Conservation (phyloP, 2,329 filamentous ascomycete genomes). For the Colletotrichum cereale region DNA sequence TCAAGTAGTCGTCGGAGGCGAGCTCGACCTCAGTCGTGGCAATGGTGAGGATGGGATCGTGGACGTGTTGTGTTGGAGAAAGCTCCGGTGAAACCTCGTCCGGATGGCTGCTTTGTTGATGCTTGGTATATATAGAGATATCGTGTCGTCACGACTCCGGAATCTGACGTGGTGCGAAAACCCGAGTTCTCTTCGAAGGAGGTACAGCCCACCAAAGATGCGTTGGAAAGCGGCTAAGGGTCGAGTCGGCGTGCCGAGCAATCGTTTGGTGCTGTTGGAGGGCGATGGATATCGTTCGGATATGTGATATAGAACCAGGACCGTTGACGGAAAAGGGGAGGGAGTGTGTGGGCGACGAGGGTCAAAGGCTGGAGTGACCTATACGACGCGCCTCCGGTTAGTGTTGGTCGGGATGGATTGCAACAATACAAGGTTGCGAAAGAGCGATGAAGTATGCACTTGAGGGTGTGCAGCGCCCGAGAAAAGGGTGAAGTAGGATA, state of each 20-base stretch:
- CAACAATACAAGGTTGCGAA: background rate
- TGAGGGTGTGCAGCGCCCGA: conserved; percentile 7
- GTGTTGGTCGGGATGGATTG: conserved; percentile 22
- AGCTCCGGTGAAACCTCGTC: background rate
- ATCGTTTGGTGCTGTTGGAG: conserved; percentile 10
- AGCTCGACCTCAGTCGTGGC: conserved; percentile 7
- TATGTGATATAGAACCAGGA: conserved; percentile 15
- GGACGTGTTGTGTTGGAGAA: background rate
- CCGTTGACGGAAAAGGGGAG: conserved; percentile 23
- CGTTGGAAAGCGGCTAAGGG: background rate
- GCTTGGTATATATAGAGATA: conserved; percentile 20
- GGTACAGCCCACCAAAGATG: conserved; percentile 29
- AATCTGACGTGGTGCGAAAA: conserved; percentile 15
- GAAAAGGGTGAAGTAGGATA: background rate
- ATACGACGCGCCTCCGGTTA: conserved; percentile 33
- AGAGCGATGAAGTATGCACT: conserved; percentile 12
- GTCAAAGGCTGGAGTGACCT: conserved; percentile 16
- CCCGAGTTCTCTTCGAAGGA: background rate
- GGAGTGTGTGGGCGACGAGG: conserved; percentile 1
- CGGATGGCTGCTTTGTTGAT: background rate
- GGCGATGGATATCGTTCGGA: background rate
- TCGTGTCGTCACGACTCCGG: conserved; percentile 13
- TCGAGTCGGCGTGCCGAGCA: conserved; percentile 5
- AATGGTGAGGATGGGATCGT: background rate
- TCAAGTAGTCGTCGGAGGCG: background rate